phyloP scores from a whole-genome alignment of 768 basidiomycete genomes.

The Hericium erinaceus region DNA sequence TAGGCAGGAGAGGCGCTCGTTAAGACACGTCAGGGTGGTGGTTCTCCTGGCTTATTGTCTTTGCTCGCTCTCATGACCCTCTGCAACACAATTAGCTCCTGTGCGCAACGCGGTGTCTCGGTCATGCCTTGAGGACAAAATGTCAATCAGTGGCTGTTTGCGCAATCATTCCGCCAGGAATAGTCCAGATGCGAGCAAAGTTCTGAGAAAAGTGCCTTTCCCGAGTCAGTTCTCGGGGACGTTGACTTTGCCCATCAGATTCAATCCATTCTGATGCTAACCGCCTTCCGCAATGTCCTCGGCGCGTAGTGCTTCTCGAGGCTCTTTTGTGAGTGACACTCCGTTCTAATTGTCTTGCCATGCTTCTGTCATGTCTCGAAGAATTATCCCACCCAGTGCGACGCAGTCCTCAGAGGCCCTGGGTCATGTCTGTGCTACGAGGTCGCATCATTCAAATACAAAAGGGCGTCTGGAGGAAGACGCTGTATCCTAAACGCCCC shows the following conservation, averaged over 20 bases:
- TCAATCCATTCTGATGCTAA: not conserved
- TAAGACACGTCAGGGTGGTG: not conserved
- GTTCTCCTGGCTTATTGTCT: not conserved
- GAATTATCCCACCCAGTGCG: not conserved
- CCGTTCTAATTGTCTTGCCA: not conserved
- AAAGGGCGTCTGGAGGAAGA: not conserved
- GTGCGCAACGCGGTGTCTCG: not conserved
- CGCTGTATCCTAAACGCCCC: not conserved
- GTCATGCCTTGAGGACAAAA: not conserved
- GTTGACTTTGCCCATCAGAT: not conserved
- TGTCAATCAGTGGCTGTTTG: no score
- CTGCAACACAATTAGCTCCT: not conserved
- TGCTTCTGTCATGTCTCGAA: not conserved
- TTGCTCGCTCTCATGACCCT: not conserved
- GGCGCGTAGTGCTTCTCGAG: not conserved
- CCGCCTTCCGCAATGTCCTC: not conserved
- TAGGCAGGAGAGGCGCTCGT: not conserved
- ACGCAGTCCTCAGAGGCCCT: no score
- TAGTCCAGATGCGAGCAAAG: not conserved
- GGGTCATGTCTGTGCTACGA: no score
- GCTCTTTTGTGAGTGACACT: not conserved
- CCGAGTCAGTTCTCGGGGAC: not conserved
- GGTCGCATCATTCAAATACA: not conserved
- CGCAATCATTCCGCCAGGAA: no score
- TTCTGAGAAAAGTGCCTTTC: not conserved